Base-by-base conservation (phyloP, 495 filamentous ascomycete species). In the Elaphomyces granulatus region DNA sequence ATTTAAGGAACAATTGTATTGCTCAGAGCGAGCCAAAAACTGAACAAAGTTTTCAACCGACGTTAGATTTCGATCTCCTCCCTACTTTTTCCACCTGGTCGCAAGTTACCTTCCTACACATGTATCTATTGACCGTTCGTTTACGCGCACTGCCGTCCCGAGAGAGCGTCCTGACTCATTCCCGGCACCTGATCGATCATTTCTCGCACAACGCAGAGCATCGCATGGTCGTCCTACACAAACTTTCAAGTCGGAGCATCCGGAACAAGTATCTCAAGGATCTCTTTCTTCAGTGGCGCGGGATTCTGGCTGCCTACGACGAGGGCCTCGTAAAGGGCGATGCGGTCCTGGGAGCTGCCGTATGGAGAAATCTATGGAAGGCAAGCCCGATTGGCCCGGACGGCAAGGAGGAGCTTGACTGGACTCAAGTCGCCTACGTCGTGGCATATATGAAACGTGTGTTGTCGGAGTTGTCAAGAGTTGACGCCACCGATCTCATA, bases 1-100 rank as follows among this genome's bases (percentile, higher is more conserved):
- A n/a, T n/a, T n/a, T n/a, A n/a, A n/a, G n/a, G n/a, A n/a, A n/a
- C n/a, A n/a, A n/a, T n/a, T n/a, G n/a, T n/a, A n/a, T n/a, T n/a
- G n/a, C n/a, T n/a, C n/a, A n/a, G n/a, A n/a, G n/a, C n/a, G n/a
- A n/a, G n/a, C n/a, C n/a, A n/a, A n/a, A n/a, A n/a, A n/a, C n/a
- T n/a, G n/a, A n/a, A n/a, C n/a, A n/a, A n/a, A n/a, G n/a, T n/a
- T n/a, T n/a, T 28, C 12, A 12, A 28, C 12, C 23, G 23, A 28
- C 23, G 23, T 28, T 28, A 28, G 67, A 68, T 51, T 48, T 87
- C 38, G 74, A 69, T 10, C 73, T 94, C 20, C 58, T 63, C 16
- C 81, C 84, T 1, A 98, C 84, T 0, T 98, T 98, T 63, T 82
- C 74, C 43, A 87, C 83, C 35, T 98, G 90, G 92, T 80, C 92